Evolutionary conservation across 306 rosid species (phyloP), one percentile per base, ranked within the genome.

Genomic region (Acacia melanoxylon): DNA sequence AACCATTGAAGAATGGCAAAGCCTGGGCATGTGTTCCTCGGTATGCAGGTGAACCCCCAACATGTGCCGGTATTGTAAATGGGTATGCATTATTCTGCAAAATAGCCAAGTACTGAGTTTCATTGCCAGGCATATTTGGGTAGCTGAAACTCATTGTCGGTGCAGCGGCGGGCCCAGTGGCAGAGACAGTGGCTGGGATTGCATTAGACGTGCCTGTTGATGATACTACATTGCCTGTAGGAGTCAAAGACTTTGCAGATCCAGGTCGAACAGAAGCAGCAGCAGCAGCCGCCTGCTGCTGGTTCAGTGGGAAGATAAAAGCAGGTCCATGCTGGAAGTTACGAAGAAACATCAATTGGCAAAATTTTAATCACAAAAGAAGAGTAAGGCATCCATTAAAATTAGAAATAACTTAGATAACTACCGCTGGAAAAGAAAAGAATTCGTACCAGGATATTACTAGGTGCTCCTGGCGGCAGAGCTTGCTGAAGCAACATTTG

Each of bases 131-230:
- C 85, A 94, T 78, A 78, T 85, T 89, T 22, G 99, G 91, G 86
- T 91, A 96, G 84, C 91, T 94, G 91, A 91, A 96, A 82, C 94
- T 94, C 98, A 96, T 88, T 19, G 97, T 80, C 24, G 94, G 94
- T 11, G 95, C 86, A 16, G 90, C 45, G 17, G 89, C 86, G 10
- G 91, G 80, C 24, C 89, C 91, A 0, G 92, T 61, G 0, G 80
- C 90, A 1, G 95, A 42, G 17, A 85, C 86, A 82, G 79, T 83
- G 0, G 83, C 81, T 0, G 92, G 65, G 1, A 87, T 82, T 7
- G 94, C 68, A 86, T 74, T 89, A 8, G 91, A 51, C 2, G 91
- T 51, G 62, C 80, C 66, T 15, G 96, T 68, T 7, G 90, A 76
- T 6, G 89, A 82, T 11, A 2, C 54, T 24, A 87, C 87, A 76